A percentile compares a stretch with the other conserved stretches of the same genome.
phyloP scores from a whole-genome alignment of 441 rosid genomes.

The Adansonia rubrostipa region DNA sequence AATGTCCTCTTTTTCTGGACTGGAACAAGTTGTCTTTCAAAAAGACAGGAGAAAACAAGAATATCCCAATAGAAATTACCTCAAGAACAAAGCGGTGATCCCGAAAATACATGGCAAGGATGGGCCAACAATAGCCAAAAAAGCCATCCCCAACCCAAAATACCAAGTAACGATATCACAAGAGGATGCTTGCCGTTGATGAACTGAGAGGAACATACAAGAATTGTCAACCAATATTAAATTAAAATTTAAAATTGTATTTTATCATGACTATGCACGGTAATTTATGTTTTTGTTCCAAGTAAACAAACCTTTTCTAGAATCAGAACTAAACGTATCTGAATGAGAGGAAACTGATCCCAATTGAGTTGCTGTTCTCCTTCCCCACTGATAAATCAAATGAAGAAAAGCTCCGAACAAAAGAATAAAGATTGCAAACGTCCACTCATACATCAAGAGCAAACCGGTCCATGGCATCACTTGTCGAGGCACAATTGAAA shows the following conservation, averaged over 20 bases:
- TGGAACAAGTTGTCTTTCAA: not conserved
- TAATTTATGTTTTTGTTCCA: not conserved
- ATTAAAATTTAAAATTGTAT: not conserved
- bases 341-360: slow-evolving; percentile 47
- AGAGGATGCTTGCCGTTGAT: slow-evolving; percentile 61
- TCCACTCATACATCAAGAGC: slow-evolving; percentile 87
- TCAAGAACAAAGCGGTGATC: slow-evolving; percentile 78
- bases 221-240: slow-evolving; percentile 17
- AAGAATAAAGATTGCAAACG: slow-evolving; percentile 69
- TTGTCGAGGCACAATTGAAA: slow-evolving; percentile 79
- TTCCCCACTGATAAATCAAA: slow-evolving; percentile 66
- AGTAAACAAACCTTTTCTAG: slow-evolving; percentile 66
- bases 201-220: slow-evolving; percentile 52
- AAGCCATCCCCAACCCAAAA: slow-evolving; percentile 79
- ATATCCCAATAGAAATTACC: slow-evolving; percentile 47
- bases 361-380: slow-evolving; percentile 50
- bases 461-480: slow-evolving; percentile 95
- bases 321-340: slow-evolving; percentile 59
- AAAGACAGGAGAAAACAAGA: not conserved
- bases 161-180: slow-evolving; percentile 60
- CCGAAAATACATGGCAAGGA: slow-evolving; percentile 80
- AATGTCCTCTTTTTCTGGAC: not conserved
- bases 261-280: slow-evolving; percentile 8
- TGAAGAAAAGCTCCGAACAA: slow-evolving; percentile 77
- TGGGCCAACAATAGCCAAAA: slow-evolving; percentile 69